Base-by-base conservation (phyloP, 495 filamentous ascomycete species). In the Aspergillus kassunensis region DNA sequence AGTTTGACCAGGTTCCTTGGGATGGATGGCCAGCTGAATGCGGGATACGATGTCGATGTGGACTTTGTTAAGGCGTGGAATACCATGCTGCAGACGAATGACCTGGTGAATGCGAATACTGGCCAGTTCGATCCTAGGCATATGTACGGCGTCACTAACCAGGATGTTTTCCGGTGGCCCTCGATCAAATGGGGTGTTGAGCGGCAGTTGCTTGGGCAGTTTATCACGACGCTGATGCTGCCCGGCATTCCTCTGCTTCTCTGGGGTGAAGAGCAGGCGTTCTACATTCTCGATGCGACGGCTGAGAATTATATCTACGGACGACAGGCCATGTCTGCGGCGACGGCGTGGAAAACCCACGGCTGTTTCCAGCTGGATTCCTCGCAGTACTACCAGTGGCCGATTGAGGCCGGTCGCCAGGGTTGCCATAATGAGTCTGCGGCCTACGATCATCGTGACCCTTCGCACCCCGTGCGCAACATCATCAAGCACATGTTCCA, bases 131-230 rank as follows among this genome's bases (percentile, higher is more conserved):
- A 88, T 57, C 85, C 85, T 9, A 75, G 85, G 9, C 84, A 89
- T 60, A 77, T 88, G 73, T 88, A 80, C 44, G 85, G 85, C n/a
- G 75, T 73, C 1, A 83, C 82, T 10, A 88, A 88, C 59, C 85
- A 89, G 66, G 85, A 89, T 61, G 83, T 89, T 2, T 86, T 89
- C 65, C 77, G 85, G 7, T 89, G 85, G 85, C 85, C 85, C 2
- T 71, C 80, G 1, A 73, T 89, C 34, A 63, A 73, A n/a, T 70
- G 79, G 45, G 85, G 85, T 4, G 78, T 79, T 1, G 74, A 86
- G 57, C 74, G 81, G 31, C 74, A 78, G 64, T 61, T 87, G 6
- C 69, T 89, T 0, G 85, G 70, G 6, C 61, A 76, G 2, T 88
- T 83, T 52, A 77, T 89, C 50, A 82, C 78, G 0, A 85, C 82